Base-by-base conservation (phyloP, 768 basidiomycete species). In the Favolaschia claudopus region DNA sequence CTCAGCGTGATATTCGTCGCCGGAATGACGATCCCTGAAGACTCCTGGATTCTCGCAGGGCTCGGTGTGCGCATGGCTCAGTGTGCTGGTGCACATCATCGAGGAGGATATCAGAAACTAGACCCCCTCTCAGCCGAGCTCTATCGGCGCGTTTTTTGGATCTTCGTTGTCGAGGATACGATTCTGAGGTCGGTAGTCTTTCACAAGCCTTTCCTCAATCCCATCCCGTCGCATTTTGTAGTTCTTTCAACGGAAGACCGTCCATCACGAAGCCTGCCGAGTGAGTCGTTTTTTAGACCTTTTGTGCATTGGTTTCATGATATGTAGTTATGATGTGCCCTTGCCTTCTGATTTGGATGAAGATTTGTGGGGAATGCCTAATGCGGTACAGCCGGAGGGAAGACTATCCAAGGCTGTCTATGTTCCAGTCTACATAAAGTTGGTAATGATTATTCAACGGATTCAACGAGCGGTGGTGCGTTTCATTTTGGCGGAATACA, bases 311-410 rank as follows among this genome's bases (percentile, higher is more conserved):
- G 7, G 19, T 31, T 44, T 9, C 10, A 5, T 15, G 2, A 3
- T 8, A 13, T 25, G 6, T 39, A 62, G 60, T 33, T n/a, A 56
- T 13, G 60, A 56, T 9, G 6, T 57, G 7, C 48, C 55, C 24
- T 37, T 56, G 5, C 60, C 60, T 2, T n/a, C 43, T 12, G 33
- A 6, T 28, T 51, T 39, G 25, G 60, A 62, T 17, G 79, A 81
- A 55, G 78, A 79, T 47, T 82, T 78, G 55, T 86, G 83, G 83
- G 71, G 74, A 17, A 69, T 58, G 13, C 71, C 55, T 52, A 74
- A 76, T n/a, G 83, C 81, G 66, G 74, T 76, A 48, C 84, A 85
- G 62, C 84, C 85, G 1, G 55, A 69, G 4, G 73, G 67, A 12
- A 76, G 71, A 59, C 75, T 76, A 1, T 76, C 76, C 7, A 64